Evolutionary conservation across 2,329 filamentous ascomycete genomes (phyloP).

Genomic region (Coniochaeta ligniaria): DNA sequence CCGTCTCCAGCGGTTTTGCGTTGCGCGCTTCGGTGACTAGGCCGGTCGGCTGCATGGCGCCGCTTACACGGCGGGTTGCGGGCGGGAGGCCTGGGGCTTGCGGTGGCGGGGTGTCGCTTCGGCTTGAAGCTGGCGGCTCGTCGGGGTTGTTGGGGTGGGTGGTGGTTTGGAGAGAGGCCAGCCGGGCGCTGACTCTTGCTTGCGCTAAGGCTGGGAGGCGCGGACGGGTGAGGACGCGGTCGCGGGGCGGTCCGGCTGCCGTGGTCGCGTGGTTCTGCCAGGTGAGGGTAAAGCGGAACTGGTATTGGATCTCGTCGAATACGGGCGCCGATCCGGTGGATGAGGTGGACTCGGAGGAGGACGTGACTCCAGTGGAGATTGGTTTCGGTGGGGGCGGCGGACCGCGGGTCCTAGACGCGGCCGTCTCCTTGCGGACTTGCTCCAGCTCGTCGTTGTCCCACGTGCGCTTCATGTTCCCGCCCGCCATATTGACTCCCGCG

Average conservation of each 20-base stretch:
- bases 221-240: conserved; percentile 60
- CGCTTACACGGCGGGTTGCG: conserved; percentile 40
- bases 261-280: conserved; percentile 17
- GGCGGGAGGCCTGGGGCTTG: conserved; percentile 30
- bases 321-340: conserved; percentile 49
- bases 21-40: conserved; percentile 45
- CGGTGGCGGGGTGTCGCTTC: conserved; percentile 29
- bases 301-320: conserved; percentile 49
- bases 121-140: conserved; percentile 3
- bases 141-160: background rate
- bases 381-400: conserved; percentile 30
- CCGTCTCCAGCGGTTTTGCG: conserved; percentile 23
- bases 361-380: conserved; percentile 19
- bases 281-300: conserved; percentile 62
- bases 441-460: conserved; percentile 43
- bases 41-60: conserved; percentile 31
- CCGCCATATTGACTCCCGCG: conserved; percentile 8
- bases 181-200: conserved; percentile 39
- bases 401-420: conserved; percentile 28
- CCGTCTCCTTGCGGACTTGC: conserved; percentile 40
- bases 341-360: conserved; percentile 39
- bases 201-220: conserved; percentile 66
- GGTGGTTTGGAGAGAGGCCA: background rate
- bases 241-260: conserved; percentile 50
- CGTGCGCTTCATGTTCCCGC: conserved; percentile 15